phyloP scores from a whole-genome alignment of 768 basidiomycete species.

The Rhizopogon sp. region DNA sequence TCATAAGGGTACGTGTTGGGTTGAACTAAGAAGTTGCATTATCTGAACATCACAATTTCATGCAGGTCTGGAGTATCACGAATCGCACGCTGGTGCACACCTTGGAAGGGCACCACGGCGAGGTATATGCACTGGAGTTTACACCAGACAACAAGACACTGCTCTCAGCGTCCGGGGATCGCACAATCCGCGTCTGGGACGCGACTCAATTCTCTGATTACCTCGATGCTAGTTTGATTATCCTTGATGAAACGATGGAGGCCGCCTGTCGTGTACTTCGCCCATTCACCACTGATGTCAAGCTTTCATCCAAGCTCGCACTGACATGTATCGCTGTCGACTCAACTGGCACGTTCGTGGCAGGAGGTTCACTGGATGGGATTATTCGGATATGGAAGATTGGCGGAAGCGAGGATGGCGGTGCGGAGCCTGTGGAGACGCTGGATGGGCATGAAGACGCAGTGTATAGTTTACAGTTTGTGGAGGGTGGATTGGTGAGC shows the following conservation, averaged over 20 bases:
- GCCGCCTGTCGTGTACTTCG: conserved; percentile 24
- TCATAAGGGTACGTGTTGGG: conserved; percentile 65
- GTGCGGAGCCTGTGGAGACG: conserved; percentile 63
- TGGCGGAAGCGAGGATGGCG: conserved; percentile 41
- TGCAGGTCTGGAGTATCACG: conserved; percentile 89
- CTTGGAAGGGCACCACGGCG: conserved; percentile 87
- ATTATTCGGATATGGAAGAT: conserved; percentile 83
- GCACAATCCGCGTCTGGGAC: conserved; percentile 73
- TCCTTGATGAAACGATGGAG: conserved; percentile 49
- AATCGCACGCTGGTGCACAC: conserved; percentile 63
- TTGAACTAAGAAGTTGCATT: background rate
- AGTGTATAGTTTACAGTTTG: conserved; percentile 89
- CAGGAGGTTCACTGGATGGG: conserved; percentile 69
- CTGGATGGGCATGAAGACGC: conserved; percentile 78
- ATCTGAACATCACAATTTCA: conserved; percentile 8
- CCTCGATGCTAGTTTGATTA: conserved; percentile 28
- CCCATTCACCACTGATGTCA: conserved; percentile 10
- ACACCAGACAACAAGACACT: conserved; percentile 81
- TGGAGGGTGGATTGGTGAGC: conserved; percentile 85
- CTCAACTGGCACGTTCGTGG: conserved; percentile 63
- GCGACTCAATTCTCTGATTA: conserved; percentile 20
- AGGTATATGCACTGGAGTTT: conserved; percentile 93
- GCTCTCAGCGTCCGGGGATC: conserved; percentile 83
- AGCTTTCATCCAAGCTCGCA: conserved; percentile 16
- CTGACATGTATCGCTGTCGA: conserved; percentile 80